Base-by-base conservation (phyloP, 2,329 filamentous ascomycete species). In the Colletotrichum sp. region DNA sequence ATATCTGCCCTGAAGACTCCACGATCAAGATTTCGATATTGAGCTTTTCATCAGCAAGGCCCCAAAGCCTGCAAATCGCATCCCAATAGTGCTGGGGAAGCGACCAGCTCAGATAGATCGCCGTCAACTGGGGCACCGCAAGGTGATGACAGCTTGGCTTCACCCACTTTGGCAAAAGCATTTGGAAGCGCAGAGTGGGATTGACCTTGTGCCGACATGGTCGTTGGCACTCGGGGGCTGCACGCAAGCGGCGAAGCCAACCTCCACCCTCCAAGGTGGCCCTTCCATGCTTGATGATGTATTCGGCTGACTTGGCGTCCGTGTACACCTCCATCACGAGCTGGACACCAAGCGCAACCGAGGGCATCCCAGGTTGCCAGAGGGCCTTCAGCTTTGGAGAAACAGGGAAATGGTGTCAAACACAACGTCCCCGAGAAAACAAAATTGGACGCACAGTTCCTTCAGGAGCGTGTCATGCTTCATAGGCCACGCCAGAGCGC, bases 211-310 rank as follows among this genome's bases (percentile, higher is more conserved):
- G 60, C 72, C 72, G 72, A 65, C 72, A 66, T 57, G 49, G 24
- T 73, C 32, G 44, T 64, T 30, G 64, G 70, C n/a, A 32, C 44
- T 36, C 64, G 28, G 26, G 28, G 34, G 44, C 57, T 72, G 63
- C 64, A 69, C 70, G 73, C 70, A 73, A 69, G 57, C 73, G 73
- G 70, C 70, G 69, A 65, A 72, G 73, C 26, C 57, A 64, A 34
- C 70, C 63, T 60, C 70, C 63, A 72, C 70, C 26, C 26, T 32
- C 21, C 49, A 32, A 32, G 34, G 6, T 36, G 44, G 24, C 28
- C 36, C 30, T 55, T 62, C 55, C 44, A 73, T 73, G 34, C 32
- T 69, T 39, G 21, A 69, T 76, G 69, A 76, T 72, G 69, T 72
- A 64, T 72, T 63, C 39, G 63, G n/a, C 36, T n/a, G 39, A 57